These are phyloP conservation scores for Nicotiana attenuata DNA, from an alignment of 257 asterid genomes.

Conservation along the genomic window DNA sequence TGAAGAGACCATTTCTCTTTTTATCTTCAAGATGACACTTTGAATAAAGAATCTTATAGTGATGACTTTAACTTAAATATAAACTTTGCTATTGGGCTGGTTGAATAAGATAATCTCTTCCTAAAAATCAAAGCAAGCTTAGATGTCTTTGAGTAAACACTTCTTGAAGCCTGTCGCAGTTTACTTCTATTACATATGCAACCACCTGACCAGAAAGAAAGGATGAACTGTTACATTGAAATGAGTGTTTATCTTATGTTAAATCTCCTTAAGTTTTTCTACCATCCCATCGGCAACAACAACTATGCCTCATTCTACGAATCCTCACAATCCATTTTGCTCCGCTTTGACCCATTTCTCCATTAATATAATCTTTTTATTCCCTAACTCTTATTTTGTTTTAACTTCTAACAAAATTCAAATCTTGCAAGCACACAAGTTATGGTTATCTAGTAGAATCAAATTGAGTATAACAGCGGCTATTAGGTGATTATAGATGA, in stretches of 20 bases:
- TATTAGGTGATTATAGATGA: neutral
- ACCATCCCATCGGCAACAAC: neutral
- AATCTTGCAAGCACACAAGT: neutral
- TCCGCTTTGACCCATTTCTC: neutral
- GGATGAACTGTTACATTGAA: neutral
- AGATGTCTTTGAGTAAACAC: neutral
- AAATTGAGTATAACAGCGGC: neutral
- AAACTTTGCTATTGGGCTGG: neutral
- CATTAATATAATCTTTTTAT: neutral
- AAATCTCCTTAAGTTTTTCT: neutral
- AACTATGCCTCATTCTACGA: neutral
- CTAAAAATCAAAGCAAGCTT: neutral
- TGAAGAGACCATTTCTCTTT: neutral
- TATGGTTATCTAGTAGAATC: neutral
- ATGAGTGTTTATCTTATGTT: neutral
- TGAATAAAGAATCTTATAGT: neutral
- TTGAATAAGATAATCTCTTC: neutral
- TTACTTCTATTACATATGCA: neutral
- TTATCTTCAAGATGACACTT: neutral
- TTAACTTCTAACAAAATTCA: neutral
- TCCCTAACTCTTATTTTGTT: neutral
- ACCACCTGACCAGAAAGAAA: neutral
- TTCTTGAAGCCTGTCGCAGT: neutral
- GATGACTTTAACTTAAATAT: neutral
- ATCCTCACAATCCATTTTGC: neutral